A percentile compares a stretch with the other conserved stretches of the same genome.
These are phyloP conservation scores for Trichoderma afroharzianum DNA, from an alignment of 2,329 filamentous ascomycete species.

Conservation along the genomic window DNA sequence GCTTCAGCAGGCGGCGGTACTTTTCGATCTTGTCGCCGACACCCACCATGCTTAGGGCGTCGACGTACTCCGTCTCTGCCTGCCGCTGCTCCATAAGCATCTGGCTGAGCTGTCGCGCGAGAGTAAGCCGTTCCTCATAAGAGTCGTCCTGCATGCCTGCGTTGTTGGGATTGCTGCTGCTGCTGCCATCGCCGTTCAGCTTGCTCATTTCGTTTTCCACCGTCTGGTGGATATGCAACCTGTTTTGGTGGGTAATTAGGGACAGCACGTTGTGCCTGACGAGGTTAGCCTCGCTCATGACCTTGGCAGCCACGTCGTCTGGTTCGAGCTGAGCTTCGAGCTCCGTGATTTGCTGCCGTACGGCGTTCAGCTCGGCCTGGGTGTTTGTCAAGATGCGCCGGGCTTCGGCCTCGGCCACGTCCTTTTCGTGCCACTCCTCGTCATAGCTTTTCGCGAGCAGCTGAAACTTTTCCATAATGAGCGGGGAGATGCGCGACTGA, in stretches of 20 bases:
- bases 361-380: slow-evolving; percentile 60
- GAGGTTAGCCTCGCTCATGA: slow-evolving; percentile 48
- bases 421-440: slow-evolving; percentile 70
- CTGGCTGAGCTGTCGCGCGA: slow-evolving; percentile 56
- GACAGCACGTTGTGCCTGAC: slow-evolving; percentile 48
- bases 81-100: slow-evolving; percentile 57
- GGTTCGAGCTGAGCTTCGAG: slow-evolving; percentile 53
- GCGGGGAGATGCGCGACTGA: slow-evolving; percentile 63
- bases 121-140: slow-evolving; percentile 52
- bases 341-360: slow-evolving; percentile 58
- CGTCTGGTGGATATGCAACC: slow-evolving; percentile 49
- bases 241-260: slow-evolving; percentile 50
- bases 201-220: slow-evolving; percentile 49
- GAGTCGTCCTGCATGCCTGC: slow-evolving; percentile 38
- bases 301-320: slow-evolving; percentile 50
- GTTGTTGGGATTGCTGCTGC: neutral
- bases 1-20: slow-evolving; percentile 66
- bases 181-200: slow-evolving; percentile 44
- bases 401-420: slow-evolving; percentile 65
- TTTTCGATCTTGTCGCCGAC: slow-evolving; percentile 70
- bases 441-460: slow-evolving; percentile 70
- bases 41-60: slow-evolving; percentile 64
- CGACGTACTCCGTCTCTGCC: slow-evolving; percentile 65
- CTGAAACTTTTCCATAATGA: slow-evolving; percentile 69
- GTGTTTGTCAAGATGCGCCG: slow-evolving; percentile 63